phyloP scores from a whole-genome alignment of 805 yeast species.

The Kazachstania africana region DNA sequence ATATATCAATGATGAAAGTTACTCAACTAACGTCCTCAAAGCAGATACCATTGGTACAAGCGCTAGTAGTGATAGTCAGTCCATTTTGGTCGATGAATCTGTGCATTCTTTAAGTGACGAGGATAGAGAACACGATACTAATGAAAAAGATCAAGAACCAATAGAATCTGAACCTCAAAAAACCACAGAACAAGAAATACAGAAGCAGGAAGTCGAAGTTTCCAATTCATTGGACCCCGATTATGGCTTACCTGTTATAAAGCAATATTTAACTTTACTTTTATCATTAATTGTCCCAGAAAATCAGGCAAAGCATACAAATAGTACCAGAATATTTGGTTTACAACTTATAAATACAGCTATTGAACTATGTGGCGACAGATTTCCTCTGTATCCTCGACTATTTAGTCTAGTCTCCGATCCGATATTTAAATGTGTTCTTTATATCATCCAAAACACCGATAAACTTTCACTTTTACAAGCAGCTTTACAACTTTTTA shows the following conservation, averaged over 20 bases:
- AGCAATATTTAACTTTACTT: constrained; percentile 64
- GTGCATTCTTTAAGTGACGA: neutral
- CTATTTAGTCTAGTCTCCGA: constrained; percentile 62
- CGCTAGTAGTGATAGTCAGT: neutral
- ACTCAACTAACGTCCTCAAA: constrained; percentile 8
- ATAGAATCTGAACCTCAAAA: constrained; percentile 1
- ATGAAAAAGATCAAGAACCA: constrained; percentile 3
- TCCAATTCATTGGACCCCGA: constrained; percentile 24
- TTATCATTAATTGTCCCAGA: constrained; percentile 74
- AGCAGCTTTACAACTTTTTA: constrained; percentile 63
- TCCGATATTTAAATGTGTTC: constrained; percentile 72
- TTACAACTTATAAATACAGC: constrained; percentile 64
- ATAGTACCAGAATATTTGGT: constrained; percentile 76
- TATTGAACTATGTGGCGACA: constrained; percentile 67
- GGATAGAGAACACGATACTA: neutral
- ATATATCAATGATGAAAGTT: constrained; percentile 15
- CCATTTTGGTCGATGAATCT: neutral
- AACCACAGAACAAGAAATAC: constrained; percentile 3
- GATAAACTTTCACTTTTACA: constrained; percentile 66
- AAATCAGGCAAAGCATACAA: constrained; percentile 75
- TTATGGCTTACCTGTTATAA: constrained; percentile 64
- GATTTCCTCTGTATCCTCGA: constrained; percentile 48
- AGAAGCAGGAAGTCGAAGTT: too few species aligned
- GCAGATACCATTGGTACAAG: constrained; percentile 13
- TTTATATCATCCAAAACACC: constrained; percentile 60